phyloP scores from a whole-genome alignment of 805 yeast species.

The Hanseniaspora clermontiae region DNA sequence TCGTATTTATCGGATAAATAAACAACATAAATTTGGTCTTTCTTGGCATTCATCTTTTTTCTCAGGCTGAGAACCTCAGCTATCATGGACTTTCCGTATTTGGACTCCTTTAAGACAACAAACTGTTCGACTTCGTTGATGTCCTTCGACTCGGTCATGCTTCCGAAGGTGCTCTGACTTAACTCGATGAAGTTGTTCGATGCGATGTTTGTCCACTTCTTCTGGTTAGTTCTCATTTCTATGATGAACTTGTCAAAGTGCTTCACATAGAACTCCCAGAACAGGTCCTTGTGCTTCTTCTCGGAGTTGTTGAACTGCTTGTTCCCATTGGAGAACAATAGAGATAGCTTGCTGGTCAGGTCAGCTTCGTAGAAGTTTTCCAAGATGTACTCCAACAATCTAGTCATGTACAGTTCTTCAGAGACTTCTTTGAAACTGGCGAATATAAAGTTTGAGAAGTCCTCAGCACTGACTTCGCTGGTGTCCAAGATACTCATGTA shows the following conservation, averaged over 20 bases:
- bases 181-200: constrained; percentile 10
- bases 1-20: constrained; percentile 10
- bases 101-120: constrained; percentile 6
- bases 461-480: constrained; percentile 13
- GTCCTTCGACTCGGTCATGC: not conserved
- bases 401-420: constrained; percentile 35
- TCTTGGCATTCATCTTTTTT: constrained; percentile 9
- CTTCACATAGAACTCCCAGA: constrained; percentile 48
- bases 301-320: not conserved
- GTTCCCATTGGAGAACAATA: constrained; percentile 5
- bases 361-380: constrained; percentile 12
- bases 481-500: constrained; percentile 28
- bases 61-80: constrained; percentile 1
- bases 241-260: constrained; percentile 31
- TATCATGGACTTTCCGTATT: constrained; percentile 10
- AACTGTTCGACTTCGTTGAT: constrained; percentile 10
- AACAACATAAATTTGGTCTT: constrained; percentile 4
- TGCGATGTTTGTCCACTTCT: constrained; percentile 8
- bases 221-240: constrained; percentile 12
- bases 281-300: constrained; percentile 17
- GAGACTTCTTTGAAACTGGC: constrained; percentile 41
- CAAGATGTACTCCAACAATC: constrained; percentile 26
- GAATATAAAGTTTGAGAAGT: constrained; percentile 18
- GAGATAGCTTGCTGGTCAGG: constrained; percentile 14
- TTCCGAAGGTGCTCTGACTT: constrained; percentile 11